Evolutionary conservation across 2,329 filamentous ascomycete genomes (phyloP).

Genomic region (Xylariales sp.): DNA sequence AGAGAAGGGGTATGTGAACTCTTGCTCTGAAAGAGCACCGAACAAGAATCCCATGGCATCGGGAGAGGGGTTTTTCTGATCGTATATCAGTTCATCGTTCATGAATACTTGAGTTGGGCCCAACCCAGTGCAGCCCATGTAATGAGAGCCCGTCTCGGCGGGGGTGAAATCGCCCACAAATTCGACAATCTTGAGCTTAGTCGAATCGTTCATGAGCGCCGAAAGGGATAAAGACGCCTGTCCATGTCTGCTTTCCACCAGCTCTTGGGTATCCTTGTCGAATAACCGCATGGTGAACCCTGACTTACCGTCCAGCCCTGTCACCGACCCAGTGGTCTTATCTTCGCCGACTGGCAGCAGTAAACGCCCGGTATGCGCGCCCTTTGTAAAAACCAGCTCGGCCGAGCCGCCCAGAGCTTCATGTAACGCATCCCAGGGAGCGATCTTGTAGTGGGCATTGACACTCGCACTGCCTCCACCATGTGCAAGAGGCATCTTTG

Average conservation of each 20-base stretch:
- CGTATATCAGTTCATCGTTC: constrained; percentile 25
- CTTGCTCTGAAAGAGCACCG: constrained; percentile 25
- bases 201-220: constrained; percentile 20
- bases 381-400: constrained; percentile 20
- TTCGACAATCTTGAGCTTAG: constrained; percentile 22
- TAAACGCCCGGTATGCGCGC: constrained; percentile 13
- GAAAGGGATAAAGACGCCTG: constrained; percentile 21
- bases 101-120: constrained; percentile 27
- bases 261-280: constrained; percentile 20
- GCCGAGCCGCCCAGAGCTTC: constrained; percentile 11
- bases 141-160: constrained; percentile 25
- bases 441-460: constrained; percentile 13
- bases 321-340: constrained; percentile 20
- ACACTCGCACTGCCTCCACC: constrained; percentile 14
- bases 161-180: constrained; percentile 28
- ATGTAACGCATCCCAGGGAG: constrained; percentile 13
- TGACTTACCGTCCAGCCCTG: constrained; percentile 26
- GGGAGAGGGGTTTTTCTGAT: constrained; percentile 25
- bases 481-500: constrained; percentile 13
- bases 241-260: constrained; percentile 20
- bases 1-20: constrained; percentile 22
- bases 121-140: constrained; percentile 27
- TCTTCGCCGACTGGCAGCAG: constrained; percentile 19
- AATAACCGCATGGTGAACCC: constrained; percentile 28
- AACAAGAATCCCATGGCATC: constrained; percentile 33